A percentile compares a stretch with the other conserved stretches of the same genome.
Evolutionary conservation across 352 stramenopile genomes (phyloP).

Genomic region (Phytophthora fragariaefolia): DNA sequence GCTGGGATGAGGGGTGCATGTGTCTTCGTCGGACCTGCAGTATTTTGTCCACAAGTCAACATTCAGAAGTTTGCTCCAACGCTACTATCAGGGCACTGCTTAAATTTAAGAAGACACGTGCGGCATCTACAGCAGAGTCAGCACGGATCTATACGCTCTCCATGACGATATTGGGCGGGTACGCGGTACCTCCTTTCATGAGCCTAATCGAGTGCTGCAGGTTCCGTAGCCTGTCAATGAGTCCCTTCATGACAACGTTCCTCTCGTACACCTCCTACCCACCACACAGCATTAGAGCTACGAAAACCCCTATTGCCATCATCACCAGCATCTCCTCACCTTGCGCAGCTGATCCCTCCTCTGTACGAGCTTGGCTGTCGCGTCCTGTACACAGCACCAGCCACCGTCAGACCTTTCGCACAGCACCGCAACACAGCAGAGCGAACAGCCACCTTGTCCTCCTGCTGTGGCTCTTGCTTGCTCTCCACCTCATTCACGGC

Average conservation of each 20-base stretch:
- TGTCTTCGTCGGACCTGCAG: too few relatives aligned
- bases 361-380: constrained; percentile 58
- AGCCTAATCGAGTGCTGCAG: constrained; percentile 81
- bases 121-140: neutral
- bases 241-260: constrained; percentile 86
- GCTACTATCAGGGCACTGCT: neutral
- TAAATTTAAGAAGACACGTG: constrained; percentile 15
- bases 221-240: constrained; percentile 81
- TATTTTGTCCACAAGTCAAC: neutral
- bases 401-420: too few relatives aligned
- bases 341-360: constrained; percentile 76
- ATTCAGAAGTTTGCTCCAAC: neutral
- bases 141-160: constrained; percentile 63
- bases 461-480: constrained; percentile 24
- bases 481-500: constrained; percentile 60
- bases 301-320: neutral
- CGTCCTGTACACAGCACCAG: constrained; percentile 45
- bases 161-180: constrained; percentile 71
- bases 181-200: constrained; percentile 71
- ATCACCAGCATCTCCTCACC: constrained; percentile 30
- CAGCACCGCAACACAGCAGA: too few relatives aligned
- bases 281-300: neutral
- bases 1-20: too few relatives aligned
- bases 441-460: constrained; percentile 42
- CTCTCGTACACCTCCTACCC: constrained; percentile 82